Conservation (phyloP, 179 eudicot genomes). For the Carnegiea gigantea region DNA sequence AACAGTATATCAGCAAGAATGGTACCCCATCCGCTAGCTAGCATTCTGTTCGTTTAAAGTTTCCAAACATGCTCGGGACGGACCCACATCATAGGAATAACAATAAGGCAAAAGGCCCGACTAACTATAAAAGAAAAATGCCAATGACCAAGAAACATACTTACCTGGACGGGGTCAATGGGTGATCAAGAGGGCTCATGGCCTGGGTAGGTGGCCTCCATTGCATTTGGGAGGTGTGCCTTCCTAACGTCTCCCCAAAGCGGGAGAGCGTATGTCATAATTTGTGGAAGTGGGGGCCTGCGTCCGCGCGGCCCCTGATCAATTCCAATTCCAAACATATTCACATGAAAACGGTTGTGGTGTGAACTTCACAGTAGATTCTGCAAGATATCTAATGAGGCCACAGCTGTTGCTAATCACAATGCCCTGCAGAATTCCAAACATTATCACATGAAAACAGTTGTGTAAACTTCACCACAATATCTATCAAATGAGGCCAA, state of each 20-base stretch:
- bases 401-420: no score
- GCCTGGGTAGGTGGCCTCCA: slow-evolving; percentile 28
- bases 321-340: not conserved
- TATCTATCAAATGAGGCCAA: no score
- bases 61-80: not conserved
- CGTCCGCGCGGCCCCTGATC: not conserved
- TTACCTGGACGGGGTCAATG: slow-evolving; percentile 36
- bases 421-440: no score
- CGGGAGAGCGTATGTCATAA: not conserved
- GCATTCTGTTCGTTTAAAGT: not conserved
- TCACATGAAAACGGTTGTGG: not conserved
- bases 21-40: not conserved
- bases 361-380: no score
- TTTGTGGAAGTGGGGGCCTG: not conserved
- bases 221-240: slow-evolving; percentile 18
- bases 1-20: no score
- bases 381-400: no score
- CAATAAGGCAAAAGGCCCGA: no score
- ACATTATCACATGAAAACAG: no score
- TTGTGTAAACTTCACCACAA: no score
- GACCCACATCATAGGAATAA: not conserved
- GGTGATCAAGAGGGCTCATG: slow-evolving; percentile 27
- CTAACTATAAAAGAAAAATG: no score
- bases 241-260: not conserved
- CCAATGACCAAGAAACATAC: not conserved